phyloP scores from a whole-genome alignment of 2,329 filamentous ascomycete species.

The Parascedosporium putredinis region DNA sequence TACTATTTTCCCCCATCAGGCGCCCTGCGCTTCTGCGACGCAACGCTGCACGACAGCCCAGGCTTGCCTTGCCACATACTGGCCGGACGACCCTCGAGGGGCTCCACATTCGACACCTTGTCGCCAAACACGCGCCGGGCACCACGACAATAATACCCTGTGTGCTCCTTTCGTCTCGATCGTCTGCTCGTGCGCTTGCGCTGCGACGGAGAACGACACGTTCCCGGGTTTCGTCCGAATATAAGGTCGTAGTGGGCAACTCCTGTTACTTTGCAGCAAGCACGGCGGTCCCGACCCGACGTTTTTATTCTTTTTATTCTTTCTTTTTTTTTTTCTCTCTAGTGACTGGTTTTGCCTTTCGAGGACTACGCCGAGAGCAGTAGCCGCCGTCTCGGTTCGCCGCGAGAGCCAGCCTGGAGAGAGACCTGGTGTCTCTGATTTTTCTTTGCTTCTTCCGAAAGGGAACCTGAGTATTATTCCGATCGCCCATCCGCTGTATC shows the following conservation, averaged over 20 bases:
- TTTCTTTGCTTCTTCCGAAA: not conserved
- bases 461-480: too few relatives aligned
- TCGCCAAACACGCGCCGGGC: not conserved
- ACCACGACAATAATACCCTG: not conserved
- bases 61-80: too few relatives aligned
- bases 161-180: too few relatives aligned
- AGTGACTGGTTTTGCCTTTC: too few relatives aligned
- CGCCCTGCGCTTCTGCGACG: not conserved
- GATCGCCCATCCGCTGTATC: not conserved
- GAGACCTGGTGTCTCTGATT: not conserved
- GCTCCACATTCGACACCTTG: not conserved
- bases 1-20: slow-evolving; percentile 3
- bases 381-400: too few relatives aligned
- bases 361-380: too few relatives aligned
- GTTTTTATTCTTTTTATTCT: too few relatives aligned
- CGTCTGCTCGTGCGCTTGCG: not conserved
- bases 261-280: too few relatives aligned
- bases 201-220: not conserved
- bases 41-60: slow-evolving; percentile 2
- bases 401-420: not conserved
- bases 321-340: too few relatives aligned
- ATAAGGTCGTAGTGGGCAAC: not conserved
- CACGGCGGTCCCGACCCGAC: too few relatives aligned
- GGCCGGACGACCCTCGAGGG: too few relatives aligned
- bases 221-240: not conserved